phyloP scores from a whole-genome alignment of 2,329 filamentous ascomycete species.

The Fusarium incarnatum region DNA sequence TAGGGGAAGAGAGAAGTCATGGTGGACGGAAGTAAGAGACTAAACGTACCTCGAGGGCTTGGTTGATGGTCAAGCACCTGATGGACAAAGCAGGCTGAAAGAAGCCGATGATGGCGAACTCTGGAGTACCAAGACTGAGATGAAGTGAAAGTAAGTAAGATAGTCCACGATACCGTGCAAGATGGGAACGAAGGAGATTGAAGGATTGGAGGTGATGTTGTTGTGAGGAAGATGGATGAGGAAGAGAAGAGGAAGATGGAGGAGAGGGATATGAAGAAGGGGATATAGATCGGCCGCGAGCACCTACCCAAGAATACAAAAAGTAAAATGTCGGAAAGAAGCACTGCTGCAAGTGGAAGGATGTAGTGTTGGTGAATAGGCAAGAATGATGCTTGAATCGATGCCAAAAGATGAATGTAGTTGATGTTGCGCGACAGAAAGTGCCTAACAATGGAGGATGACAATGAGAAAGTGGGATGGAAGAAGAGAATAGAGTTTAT shows the following conservation, averaged over 20 bases:
- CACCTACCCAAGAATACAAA: constrained; percentile 42
- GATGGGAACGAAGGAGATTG: constrained; percentile 56
- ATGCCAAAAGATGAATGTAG: constrained; percentile 24
- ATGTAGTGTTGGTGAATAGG: constrained; percentile 18
- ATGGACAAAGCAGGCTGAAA: constrained; percentile 45
- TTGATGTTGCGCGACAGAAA: constrained; percentile 14
- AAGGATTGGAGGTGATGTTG: constrained; percentile 62
- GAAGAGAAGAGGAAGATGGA: constrained; percentile 23
- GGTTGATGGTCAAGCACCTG: constrained; percentile 47
- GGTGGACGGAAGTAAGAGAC: neutral
- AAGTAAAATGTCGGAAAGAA: constrained; percentile 36
- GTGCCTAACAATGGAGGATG: constrained; percentile 7
- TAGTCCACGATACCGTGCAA: constrained; percentile 71
- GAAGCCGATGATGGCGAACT: constrained; percentile 55
- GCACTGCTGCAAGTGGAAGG: constrained; percentile 30
- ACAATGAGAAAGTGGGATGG: constrained; percentile 20
- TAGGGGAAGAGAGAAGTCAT: neutral
- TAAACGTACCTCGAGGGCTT: constrained; percentile 45
- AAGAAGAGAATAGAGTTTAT: constrained; percentile 15
- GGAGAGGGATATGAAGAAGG: neutral
- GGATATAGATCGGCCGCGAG: neutral
- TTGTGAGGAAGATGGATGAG: constrained; percentile 52
- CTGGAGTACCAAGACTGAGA: constrained; percentile 63
- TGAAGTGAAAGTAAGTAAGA: constrained; percentile 70
- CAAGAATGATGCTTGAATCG: constrained; percentile 40